Base-by-base conservation (phyloP, 805 yeast species). In the Metschnikowia proteae region DNA sequence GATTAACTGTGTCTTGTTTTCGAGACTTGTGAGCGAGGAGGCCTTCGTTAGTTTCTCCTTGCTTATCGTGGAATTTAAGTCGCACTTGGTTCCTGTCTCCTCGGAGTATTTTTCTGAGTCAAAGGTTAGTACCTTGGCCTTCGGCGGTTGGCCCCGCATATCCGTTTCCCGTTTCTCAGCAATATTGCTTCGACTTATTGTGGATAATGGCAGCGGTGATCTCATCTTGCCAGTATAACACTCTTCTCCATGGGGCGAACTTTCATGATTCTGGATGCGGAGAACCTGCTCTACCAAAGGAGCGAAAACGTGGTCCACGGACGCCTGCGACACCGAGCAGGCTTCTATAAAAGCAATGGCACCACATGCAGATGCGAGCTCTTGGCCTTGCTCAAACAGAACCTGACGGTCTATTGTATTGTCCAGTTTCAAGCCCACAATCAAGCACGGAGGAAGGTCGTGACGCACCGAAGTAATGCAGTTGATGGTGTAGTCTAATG, bases 381-480 rank as follows among this genome's bases (percentile, higher is more conserved):
- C 58, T 23, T 47, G 26, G 1, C 70, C 75, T 46, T 71, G 70
- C 1, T 60, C 60, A 38, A 34, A 55, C 39, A 55, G 47, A 1
- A 72, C 71, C 39, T 61, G 66, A 28, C 71, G 55, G n/a, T 55
- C 57, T 1, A 47, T 49, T 5, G 53, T 59, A 13, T 49, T 39
- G 42, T 71, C 74, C 26, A 57, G 39, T 45, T 66, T 67, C 17
- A 68, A 54, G 0, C 67, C 73, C 17, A 62, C 69, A 9, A 72
- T 47, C 2, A 63, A 60, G 4, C 68, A 52, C 0, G 70, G 70
- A 9, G 72, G 71, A 33, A 60, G 52, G 3, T n/a, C 44, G 3
- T 57, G 58, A 38, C 67, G 55, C 3, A 66, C 42, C 6, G 60
- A 50, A 23, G 31, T 34, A 0, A 70, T 50, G 35, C 63, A 51